Conservation (phyloP, 331 rosid species). For the Phaseolus coccineus region DNA sequence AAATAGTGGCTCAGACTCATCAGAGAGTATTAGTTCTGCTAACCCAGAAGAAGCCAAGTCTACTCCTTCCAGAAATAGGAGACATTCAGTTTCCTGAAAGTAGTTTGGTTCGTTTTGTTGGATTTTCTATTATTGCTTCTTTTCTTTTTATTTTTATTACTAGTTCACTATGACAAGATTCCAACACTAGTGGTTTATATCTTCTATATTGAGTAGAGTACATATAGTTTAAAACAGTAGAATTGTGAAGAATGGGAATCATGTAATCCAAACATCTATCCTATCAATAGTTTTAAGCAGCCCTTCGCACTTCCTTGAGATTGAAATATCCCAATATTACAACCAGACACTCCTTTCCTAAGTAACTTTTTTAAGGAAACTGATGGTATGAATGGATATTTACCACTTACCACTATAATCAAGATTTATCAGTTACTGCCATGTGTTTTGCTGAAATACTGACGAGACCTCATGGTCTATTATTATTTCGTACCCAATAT, state of each 20-base stretch:
- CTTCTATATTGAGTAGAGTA: constrained; percentile 52
- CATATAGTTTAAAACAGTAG: constrained; percentile 52
- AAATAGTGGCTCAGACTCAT: constrained; percentile 94
- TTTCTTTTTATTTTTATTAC: constrained; percentile 12
- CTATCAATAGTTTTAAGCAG: constrained; percentile 29
- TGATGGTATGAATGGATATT: not conserved
- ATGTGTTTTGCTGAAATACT: constrained; percentile 7
- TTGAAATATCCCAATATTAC: not conserved
- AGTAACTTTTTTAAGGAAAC: constrained; percentile 8
- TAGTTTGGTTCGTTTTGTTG: constrained; percentile 39
- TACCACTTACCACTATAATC: constrained; percentile 2
- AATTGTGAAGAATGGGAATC: constrained; percentile 50
- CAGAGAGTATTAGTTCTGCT: constrained; percentile 82
- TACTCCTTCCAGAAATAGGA: constrained; percentile 90
- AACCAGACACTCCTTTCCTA: not conserved
- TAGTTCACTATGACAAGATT: constrained; percentile 41
- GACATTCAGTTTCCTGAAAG: constrained; percentile 88
- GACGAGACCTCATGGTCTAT: not conserved
- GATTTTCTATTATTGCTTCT: constrained; percentile 20
- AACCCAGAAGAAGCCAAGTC: constrained; percentile 90
- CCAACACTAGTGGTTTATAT: constrained; percentile 50
- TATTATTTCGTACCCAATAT: not conserved
- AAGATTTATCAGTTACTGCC: not conserved
- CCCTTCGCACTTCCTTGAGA: constrained; percentile 8
- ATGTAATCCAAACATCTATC: constrained; percentile 44